A percentile compares a stretch with the other conserved stretches of the same genome.
phyloP scores from a whole-genome alignment of 257 asterid genomes.

The Scutellaria baicalensis region DNA sequence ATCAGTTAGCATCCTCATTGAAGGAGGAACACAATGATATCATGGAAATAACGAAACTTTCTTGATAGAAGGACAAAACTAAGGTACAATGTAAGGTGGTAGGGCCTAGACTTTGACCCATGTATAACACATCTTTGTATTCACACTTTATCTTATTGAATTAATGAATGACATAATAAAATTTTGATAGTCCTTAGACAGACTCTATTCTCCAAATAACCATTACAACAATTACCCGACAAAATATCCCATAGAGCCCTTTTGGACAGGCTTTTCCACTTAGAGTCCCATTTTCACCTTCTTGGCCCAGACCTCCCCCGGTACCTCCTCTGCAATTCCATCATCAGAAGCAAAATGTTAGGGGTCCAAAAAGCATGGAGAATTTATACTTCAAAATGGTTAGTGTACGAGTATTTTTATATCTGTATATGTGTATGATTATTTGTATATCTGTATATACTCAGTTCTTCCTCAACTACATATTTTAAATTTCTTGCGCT shows the following conservation, averaged over 20 bases:
- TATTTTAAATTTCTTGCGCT: background rate
- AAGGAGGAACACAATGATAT: background rate
- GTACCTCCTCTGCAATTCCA: constrained; percentile 67
- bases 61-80: background rate
- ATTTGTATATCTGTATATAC: background rate
- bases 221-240: constrained; percentile 49
- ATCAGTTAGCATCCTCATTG: background rate
- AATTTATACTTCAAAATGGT: background rate
- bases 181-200: background rate
- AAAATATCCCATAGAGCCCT: constrained; percentile 82
- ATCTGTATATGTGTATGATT: background rate
- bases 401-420: background rate
- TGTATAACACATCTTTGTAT: background rate
- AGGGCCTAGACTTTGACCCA: background rate
- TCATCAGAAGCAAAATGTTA: constrained; percentile 15
- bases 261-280: constrained; percentile 81
- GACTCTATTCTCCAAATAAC: background rate
- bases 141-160: background rate
- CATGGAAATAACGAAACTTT: constrained; percentile 1
- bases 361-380: background rate
- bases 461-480: background rate
- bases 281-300: constrained; percentile 73
- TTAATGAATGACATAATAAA: background rate
- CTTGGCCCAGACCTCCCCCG: constrained; percentile 65
- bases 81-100: background rate